phyloP scores from a whole-genome alignment of 2,329 filamentous ascomycete genomes.

The Hypoxylon sp. region DNA sequence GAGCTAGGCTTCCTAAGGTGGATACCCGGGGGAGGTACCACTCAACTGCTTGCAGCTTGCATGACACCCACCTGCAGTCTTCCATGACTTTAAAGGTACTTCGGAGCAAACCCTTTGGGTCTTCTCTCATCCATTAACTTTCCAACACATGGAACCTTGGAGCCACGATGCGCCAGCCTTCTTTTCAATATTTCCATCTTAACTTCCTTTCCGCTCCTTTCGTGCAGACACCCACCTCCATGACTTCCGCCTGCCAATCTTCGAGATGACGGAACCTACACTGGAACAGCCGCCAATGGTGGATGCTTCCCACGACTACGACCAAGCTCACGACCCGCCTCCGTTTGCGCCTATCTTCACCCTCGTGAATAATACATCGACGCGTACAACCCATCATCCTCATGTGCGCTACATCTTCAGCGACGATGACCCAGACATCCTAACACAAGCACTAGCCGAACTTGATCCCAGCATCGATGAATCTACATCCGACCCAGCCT shows the following conservation, averaged over 20 bases:
- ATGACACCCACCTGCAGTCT: slow-evolving; percentile 46
- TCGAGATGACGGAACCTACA: slow-evolving; percentile 52
- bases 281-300: slow-evolving; percentile 42
- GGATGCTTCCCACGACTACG: slow-evolving; percentile 40
- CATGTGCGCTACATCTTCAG: slow-evolving; percentile 92
- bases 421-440: slow-evolving; percentile 86
- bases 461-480: slow-evolving; percentile 56
- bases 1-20: slow-evolving; percentile 30
- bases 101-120: slow-evolving; percentile 32
- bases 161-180: slow-evolving; percentile 50
- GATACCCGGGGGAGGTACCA: slow-evolving; percentile 40
- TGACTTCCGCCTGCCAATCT: slow-evolving; percentile 40
- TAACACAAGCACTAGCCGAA: slow-evolving; percentile 75
- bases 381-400: slow-evolving; percentile 83
- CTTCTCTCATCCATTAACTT: slow-evolving; percentile 35
- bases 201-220: slow-evolving; percentile 22
- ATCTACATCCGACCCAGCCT: slow-evolving; percentile 49
- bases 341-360: slow-evolving; percentile 87
- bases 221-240: slow-evolving; percentile 36
- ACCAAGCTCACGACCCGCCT: slow-evolving; percentile 41
- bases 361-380: slow-evolving; percentile 82
- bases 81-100: slow-evolving; percentile 35
- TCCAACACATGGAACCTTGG: slow-evolving; percentile 38
- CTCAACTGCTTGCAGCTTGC: slow-evolving; percentile 44
- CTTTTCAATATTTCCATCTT: slow-evolving; percentile 37